Percentiles rank a stretch among this genome's conserved stretches.
Conservation (phyloP, 441 rosid species). For the Erodium texanum region DNA sequence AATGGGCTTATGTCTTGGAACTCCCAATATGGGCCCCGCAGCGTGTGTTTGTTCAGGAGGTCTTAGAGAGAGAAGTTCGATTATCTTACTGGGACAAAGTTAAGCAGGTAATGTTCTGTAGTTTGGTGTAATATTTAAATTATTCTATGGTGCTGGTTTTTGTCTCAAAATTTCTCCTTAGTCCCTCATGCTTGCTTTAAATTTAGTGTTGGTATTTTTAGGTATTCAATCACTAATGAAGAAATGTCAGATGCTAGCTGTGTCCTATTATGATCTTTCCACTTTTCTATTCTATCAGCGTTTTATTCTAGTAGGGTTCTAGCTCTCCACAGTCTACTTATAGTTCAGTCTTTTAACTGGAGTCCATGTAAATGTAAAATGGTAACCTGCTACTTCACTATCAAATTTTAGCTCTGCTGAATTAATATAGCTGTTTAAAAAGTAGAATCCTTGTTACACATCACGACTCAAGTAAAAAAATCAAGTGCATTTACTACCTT, state of each 20-base stretch:
- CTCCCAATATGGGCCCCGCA: conserved; percentile 99
- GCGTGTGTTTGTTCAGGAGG: conserved; percentile 96
- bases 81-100: conserved; percentile 97
- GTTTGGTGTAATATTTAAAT: not conserved
- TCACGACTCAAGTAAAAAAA: not conserved
- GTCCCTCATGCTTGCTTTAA: not conserved
- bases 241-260: not conserved
- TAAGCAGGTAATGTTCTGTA: conserved; percentile 60
- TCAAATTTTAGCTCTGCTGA: not conserved
- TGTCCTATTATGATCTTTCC: not conserved
- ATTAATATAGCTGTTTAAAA: not conserved
- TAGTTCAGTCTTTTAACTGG: not conserved
- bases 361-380: not conserved
- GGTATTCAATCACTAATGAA: not conserved
- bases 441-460: not conserved
- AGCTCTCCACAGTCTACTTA: not conserved
- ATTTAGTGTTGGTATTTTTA: not conserved
- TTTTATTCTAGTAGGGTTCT: not conserved
- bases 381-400: not conserved
- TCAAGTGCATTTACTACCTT: not conserved
- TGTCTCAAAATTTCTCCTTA: not conserved
- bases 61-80: conserved; percentile 96
- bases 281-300: not conserved
- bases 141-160: not conserved
- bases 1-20: conserved; percentile 92